A percentile compares a stretch with the other conserved stretches of the same genome.
phyloP scores from a whole-genome alignment of 2,329 filamentous ascomycete genomes.

The Cadophora sp. region DNA sequence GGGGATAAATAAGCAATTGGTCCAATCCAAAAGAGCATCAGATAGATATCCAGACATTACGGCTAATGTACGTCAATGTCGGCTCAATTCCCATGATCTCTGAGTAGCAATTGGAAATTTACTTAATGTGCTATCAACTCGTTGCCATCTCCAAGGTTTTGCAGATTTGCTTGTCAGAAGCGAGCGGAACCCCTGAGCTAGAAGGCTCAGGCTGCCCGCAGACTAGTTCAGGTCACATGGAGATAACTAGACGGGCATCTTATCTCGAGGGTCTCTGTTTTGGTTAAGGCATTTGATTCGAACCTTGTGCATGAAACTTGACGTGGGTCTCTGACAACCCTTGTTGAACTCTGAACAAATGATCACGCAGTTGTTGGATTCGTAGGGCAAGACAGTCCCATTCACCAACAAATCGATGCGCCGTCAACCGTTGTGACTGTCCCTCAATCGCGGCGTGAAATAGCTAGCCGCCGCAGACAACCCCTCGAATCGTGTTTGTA shows the following conservation, averaged over 20 bases:
- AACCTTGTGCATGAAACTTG: slow-evolving; percentile 15
- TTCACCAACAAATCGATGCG: slow-evolving; percentile 10
- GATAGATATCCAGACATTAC: too few species aligned
- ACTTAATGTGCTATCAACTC: background rate
- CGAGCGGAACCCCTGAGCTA: background rate
- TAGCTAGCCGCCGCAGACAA: background rate
- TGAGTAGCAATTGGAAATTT: background rate
- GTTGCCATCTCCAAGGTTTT: too few species aligned
- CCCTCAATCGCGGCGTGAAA: slow-evolving; percentile 11
- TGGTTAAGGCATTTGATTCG: background rate
- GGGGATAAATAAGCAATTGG: background rate
- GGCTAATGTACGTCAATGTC: background rate
- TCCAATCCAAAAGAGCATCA: background rate
- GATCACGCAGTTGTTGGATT: slow-evolving; percentile 15
- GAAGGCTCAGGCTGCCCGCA: background rate
- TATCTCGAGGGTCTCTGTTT: slow-evolving; percentile 1
- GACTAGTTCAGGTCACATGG: background rate
- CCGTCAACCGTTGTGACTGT: slow-evolving; percentile 11
- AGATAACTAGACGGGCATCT: background rate
- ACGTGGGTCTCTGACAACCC: slow-evolving; percentile 15
- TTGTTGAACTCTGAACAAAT: slow-evolving; percentile 17
- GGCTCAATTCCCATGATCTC: background rate
- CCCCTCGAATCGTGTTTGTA: slow-evolving; percentile 15
- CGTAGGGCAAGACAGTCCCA: slow-evolving; percentile 11
- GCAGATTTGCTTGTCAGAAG: too few species aligned